Base-by-base conservation (phyloP, 345 rosid species). In the Anastatica hierochuntica region DNA sequence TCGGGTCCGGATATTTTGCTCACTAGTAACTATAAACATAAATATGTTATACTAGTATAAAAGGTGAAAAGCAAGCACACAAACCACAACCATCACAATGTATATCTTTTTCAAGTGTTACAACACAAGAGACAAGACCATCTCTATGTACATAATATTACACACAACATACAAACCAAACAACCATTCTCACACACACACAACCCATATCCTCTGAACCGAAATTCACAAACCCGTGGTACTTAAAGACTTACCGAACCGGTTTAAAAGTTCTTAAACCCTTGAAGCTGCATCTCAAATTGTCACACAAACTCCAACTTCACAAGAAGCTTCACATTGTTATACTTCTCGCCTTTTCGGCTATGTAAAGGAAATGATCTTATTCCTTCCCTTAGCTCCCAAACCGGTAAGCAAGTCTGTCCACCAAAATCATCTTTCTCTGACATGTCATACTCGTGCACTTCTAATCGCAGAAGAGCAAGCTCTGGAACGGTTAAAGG, bases 391-490 rank as follows among this genome's bases (percentile, higher is more conserved):
- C 64, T 67, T 44, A 89, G 23, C 71, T 86, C 97, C 12, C 77
- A 74, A 13, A 86, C 71, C 0, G 94, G 96, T 8, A 90, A 60
- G 74, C 88, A 81, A 48, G 94, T 78, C 76, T 90, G 96, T 24
- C 97, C 95, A 51, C 90, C 94, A 27, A 90, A 90, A 58, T 90
- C 97, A 60, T 90, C 95, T 59, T 80, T 90, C 58, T 83, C 94
- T 0, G 95, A 89, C 88, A 85, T 79, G 77, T 89, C 97, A 3
- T 83, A 83, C 68, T 90, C 94, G 4, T 83, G 95, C 41, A 90
- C 96, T 75, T 86, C 94, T 10, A 86, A 38, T 12, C 95, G 58
- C 29, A 89, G 83, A 10, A 86, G 40, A 47, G 97, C 97, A 36
- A 81, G 70, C 43, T 86, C 90, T 1, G 97, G 97, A 23, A 90